These are phyloP conservation scores for Boeremia exigua DNA, from an alignment of 2,329 filamentous ascomycete species.

Conservation along the genomic window DNA sequence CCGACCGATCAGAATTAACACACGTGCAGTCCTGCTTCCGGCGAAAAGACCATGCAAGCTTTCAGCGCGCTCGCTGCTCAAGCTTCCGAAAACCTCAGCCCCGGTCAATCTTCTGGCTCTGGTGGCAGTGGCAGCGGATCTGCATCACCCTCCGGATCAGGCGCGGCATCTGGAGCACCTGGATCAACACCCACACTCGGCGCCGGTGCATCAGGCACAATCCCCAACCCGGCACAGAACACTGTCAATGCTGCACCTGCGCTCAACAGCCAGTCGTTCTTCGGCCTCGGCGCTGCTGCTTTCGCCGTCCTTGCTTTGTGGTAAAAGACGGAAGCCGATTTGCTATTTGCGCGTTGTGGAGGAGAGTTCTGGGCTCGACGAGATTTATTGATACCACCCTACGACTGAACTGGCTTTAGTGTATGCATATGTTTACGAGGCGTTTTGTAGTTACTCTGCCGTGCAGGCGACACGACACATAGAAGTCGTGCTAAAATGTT, in stretches of 20 bases:
- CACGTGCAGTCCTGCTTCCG: conserved; percentile 33
- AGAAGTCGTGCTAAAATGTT: conserved; percentile 7
- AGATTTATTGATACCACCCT: conserved; percentile 32
- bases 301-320: conserved; percentile 35
- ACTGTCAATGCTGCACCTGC: conserved; percentile 35
- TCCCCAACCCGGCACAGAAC: conserved; percentile 29
- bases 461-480: conserved; percentile 2
- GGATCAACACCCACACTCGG: conserved; percentile 13
- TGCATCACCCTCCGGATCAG: background rate
- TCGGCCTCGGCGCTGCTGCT: conserved; percentile 35
- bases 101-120: conserved; percentile 42
- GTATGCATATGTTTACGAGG: conserved; percentile 15
- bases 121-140: background rate
- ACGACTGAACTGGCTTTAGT: conserved; percentile 28
- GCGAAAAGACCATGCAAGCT: conserved; percentile 44
- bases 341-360: background rate
- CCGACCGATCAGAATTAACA: conserved; percentile 23
- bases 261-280: conserved; percentile 29
- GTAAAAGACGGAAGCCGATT: conserved; percentile 18
- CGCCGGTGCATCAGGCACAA: conserved; percentile 17
- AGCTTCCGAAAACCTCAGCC: conserved; percentile 51
- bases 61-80: conserved; percentile 47
- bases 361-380: background rate
- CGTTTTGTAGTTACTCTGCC: conserved; percentile 10
- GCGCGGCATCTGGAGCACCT: conserved; percentile 16